These are phyloP conservation scores for Leucoagaricus sp. DNA, from an alignment of 1,284 basidiomycete species.

Conservation along the genomic window DNA sequence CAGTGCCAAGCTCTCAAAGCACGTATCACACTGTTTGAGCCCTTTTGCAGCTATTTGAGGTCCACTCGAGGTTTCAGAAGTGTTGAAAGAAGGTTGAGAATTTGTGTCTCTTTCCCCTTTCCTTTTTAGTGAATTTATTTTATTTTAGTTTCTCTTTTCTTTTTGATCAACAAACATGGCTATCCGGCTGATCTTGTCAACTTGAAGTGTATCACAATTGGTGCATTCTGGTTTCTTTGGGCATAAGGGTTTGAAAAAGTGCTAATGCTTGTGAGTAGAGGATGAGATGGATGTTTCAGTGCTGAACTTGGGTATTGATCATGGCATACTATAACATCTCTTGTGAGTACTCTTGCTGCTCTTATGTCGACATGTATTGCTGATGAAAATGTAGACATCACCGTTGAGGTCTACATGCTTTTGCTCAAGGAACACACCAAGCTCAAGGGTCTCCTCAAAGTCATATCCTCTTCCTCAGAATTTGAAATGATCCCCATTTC, in stretches of 20 bases:
- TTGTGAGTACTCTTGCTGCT: constrained; percentile 47
- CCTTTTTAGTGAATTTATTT: too few species aligned
- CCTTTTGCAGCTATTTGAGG: too few species aligned
- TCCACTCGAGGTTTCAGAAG: too few species aligned
- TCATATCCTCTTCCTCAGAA: constrained; percentile 94
- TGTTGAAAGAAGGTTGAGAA: too few species aligned
- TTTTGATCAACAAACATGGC: too few species aligned
- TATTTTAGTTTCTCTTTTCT: too few species aligned
- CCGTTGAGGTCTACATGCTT: constrained; percentile 92
- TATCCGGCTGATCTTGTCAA: constrained; percentile 91
- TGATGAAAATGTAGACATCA: constrained; percentile 25
- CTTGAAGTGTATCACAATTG: constrained; percentile 94
- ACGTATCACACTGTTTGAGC: too few species aligned
- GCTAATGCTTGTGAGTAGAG: constrained; percentile 43
- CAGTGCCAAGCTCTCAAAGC: too few species aligned
- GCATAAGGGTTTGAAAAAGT: not conserved
- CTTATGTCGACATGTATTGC: not conserved
- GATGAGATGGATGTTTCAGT: constrained; percentile 93
- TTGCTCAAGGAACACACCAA: constrained; percentile 98
- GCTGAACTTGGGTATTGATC: constrained; percentile 94
- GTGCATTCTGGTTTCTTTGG: constrained; percentile 46
- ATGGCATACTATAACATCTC: constrained; percentile 93
- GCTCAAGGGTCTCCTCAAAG: constrained; percentile 94
- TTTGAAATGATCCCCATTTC: constrained; percentile 95
- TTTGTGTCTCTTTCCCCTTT: too few species aligned